phyloP scores from a whole-genome alignment of 352 stramenopile genomes.

The Phytophthora parvispora region DNA sequence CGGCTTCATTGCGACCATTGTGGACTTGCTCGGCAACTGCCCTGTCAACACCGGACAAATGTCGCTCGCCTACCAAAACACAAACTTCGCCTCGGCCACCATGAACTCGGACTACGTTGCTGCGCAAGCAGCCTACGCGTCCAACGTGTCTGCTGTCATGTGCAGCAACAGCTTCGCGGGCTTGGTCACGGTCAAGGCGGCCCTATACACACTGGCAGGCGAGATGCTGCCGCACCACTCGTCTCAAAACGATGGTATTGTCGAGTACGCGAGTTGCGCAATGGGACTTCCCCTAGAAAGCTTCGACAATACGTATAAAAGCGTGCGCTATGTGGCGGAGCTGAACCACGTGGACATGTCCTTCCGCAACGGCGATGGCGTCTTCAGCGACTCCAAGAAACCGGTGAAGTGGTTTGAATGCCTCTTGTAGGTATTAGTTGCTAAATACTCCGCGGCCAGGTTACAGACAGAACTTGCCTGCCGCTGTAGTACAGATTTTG shows the following conservation, averaged over 20 bases:
- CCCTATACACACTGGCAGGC: constrained; percentile 43
- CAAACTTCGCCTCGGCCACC: constrained; percentile 14
- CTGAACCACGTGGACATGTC: constrained; percentile 72
- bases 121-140: constrained; percentile 37
- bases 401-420: constrained; percentile 82
- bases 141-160: constrained; percentile 37
- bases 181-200: constrained; percentile 38
- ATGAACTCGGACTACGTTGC: constrained; percentile 34
- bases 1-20: constrained; percentile 29
- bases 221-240: constrained; percentile 41
- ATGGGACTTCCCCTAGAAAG: constrained; percentile 33
- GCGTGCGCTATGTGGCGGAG: constrained; percentile 48
- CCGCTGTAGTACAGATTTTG: constrained; percentile 15
- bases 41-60: constrained; percentile 40
- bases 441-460: constrained; percentile 3
- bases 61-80: constrained; percentile 47
- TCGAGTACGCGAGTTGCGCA: constrained; percentile 62
- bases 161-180: constrained; percentile 48
- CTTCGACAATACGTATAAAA: constrained; percentile 51
- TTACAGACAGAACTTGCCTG: background rate
- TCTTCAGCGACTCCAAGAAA: constrained; percentile 61
- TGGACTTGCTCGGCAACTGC: constrained; percentile 54
- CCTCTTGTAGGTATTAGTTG: constrained; percentile 43
- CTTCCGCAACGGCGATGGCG: constrained; percentile 66
- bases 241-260: constrained; percentile 49